phyloP scores from a whole-genome alignment of 352 stramenopile genomes.

The Phytopythium litorale region DNA sequence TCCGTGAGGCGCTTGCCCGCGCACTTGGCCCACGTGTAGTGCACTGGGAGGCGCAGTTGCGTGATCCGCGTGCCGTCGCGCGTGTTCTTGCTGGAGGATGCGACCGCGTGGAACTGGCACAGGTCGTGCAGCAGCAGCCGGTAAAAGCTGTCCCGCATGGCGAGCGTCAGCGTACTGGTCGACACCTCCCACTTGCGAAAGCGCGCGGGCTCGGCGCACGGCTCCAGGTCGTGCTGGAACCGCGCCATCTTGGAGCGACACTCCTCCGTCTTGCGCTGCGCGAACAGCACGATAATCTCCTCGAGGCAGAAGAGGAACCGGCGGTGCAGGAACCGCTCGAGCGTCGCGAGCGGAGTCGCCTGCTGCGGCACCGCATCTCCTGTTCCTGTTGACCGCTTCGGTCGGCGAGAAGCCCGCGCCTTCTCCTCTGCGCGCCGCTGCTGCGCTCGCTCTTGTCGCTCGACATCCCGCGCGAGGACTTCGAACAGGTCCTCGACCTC shows the following conservation, averaged over 20 bases:
- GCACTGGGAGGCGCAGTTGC: constrained; percentile 55
- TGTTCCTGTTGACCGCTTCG: constrained; percentile 26
- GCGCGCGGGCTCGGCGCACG: constrained; percentile 29
- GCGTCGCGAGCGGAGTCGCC: constrained; percentile 3
- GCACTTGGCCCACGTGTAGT: constrained; percentile 55
- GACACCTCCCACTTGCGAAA: constrained; percentile 73
- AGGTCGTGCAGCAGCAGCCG: constrained; percentile 69
- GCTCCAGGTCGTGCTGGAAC: constrained; percentile 53
- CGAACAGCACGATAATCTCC: constrained; percentile 71
- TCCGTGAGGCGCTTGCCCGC: constrained; percentile 28
- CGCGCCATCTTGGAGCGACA: constrained; percentile 41
- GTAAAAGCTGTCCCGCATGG: constrained; percentile 70
- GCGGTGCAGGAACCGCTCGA: constrained; percentile 64
- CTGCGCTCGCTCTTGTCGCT: constrained; percentile 16
- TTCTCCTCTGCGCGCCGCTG: constrained; percentile 12
- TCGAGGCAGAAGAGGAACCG: constrained; percentile 80
- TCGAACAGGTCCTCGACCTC: constrained; percentile 50
- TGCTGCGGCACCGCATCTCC: constrained; percentile 8
- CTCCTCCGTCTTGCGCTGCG: constrained; percentile 58
- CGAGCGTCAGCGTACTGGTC: constrained; percentile 60
- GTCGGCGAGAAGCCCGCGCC: neutral
- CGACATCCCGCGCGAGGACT: constrained; percentile 27
- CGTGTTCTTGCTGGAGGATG: constrained; percentile 63
- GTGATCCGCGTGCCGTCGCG: constrained; percentile 67
- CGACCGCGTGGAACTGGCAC: constrained; percentile 61